Conservation (phyloP, 2,329 filamentous ascomycete genomes). For the Pestalotiopsis sp. region DNA sequence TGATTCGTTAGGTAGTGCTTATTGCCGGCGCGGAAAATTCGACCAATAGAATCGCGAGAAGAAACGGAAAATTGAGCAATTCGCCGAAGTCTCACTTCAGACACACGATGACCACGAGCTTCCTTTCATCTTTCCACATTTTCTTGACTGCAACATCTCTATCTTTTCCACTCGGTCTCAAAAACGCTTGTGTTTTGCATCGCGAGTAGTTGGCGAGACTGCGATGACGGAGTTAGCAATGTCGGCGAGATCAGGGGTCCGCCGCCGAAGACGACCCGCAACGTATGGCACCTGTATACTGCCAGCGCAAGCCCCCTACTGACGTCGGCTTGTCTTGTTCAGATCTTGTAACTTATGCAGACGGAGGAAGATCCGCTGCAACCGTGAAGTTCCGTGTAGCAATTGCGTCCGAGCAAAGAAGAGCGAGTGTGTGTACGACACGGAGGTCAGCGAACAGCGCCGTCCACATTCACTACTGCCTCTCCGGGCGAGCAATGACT, state of each 20-base stretch:
- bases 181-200: background rate
- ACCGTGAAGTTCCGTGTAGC: slow-evolving; percentile 58
- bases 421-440: slow-evolving; percentile 49
- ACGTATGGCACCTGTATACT: background rate
- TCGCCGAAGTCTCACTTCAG: background rate
- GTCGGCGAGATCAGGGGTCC: background rate
- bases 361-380: slow-evolving; percentile 61
- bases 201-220: background rate
- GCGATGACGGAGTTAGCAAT: background rate
- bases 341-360: slow-evolving; percentile 48
- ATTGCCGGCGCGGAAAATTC: background rate
- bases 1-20: background rate
- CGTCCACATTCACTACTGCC: background rate
- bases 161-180: background rate
- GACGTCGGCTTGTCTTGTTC: background rate
- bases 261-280: background rate
- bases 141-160: background rate
- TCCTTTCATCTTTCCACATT: background rate
- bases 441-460: slow-evolving; percentile 19
- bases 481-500: background rate
- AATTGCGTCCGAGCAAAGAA: slow-evolving; percentile 59
- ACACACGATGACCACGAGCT: background rate
- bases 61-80: background rate
- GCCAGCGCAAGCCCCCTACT: background rate
- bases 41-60: background rate